These are phyloP conservation scores for Symbiodinium natans DNA, from an alignment of 73 alveolate genomes.

Conservation along the genomic window DNA sequence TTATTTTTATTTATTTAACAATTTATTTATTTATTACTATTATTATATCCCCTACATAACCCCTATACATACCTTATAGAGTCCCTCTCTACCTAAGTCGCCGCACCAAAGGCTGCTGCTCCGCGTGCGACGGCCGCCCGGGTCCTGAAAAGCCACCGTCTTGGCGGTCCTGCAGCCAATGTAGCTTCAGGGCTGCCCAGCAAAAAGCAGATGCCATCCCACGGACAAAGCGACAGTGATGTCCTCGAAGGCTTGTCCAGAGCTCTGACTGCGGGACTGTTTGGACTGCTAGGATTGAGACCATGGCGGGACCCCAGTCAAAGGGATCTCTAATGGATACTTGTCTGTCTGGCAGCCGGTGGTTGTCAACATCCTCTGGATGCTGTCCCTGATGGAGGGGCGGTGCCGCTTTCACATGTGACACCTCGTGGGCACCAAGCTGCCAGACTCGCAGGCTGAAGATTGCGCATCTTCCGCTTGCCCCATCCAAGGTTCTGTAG, in stretches of 20 bases:
- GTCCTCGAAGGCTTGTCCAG: background rate
- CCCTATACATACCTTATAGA: too few relatives aligned
- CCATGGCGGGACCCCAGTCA: background rate
- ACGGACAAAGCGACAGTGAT: background rate
- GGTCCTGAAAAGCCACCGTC: too few relatives aligned
- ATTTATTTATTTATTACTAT: too few relatives aligned
- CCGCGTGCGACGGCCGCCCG: too few relatives aligned
- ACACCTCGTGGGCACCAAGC: background rate
- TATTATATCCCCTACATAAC: too few relatives aligned
- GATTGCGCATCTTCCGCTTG: background rate
- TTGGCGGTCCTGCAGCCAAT: background rate
- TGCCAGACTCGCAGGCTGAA: constrained; percentile 23
- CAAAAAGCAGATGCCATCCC: background rate
- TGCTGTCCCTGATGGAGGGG: background rate
- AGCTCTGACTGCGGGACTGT: too few relatives aligned
- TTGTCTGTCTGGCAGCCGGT: background rate
- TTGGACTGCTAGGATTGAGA: too few relatives aligned
- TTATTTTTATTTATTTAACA: too few relatives aligned
- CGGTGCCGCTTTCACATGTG: constrained; percentile 37
- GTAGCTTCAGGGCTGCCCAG: constrained; percentile 10
- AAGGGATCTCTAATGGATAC: background rate
- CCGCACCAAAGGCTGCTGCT: too few relatives aligned
- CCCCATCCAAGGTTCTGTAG: background rate
- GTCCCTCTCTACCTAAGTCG: too few relatives aligned
- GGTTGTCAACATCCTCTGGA: background rate